Conservation (phyloP, 2,329 filamentous ascomycete species). For the Exophiala lecanii-corni region DNA sequence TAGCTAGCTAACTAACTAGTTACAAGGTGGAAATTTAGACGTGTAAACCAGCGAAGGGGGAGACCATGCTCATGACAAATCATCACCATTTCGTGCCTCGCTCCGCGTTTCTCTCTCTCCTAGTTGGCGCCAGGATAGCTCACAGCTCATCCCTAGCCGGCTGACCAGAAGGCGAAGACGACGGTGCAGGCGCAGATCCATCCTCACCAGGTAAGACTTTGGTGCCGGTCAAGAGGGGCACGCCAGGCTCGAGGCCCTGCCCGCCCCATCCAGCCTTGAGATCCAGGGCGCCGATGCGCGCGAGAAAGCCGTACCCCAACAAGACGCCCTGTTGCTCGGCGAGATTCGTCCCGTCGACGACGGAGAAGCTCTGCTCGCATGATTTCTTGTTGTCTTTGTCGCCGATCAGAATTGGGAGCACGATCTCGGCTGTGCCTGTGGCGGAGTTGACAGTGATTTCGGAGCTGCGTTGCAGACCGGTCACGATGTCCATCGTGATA, state of each 20-base stretch:
- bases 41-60: too few species aligned
- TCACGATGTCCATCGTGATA: conserved; percentile 19
- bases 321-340: conserved; percentile 16
- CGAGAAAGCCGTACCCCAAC: conserved; percentile 12
- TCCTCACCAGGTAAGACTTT: too few species aligned
- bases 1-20: too few species aligned
- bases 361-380: conserved; percentile 30
- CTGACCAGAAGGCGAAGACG: too few species aligned
- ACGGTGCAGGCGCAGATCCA: too few species aligned
- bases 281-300: conserved; percentile 5
- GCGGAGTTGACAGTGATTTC: conserved; percentile 9
- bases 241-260: conserved; percentile 2
- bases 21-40: too few species aligned
- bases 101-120: background rate
- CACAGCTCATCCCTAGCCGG: conserved; percentile 1
- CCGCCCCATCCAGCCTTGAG: conserved; percentile 7
- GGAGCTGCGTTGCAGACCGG: conserved; percentile 7
- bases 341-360: conserved; percentile 16
- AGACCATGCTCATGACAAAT: too few species aligned
- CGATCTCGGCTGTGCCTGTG: conserved; percentile 79
- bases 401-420: conserved; percentile 82
- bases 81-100: background rate
- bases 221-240: conserved; percentile 34
- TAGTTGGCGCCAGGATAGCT: background rate
- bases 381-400: conserved; percentile 85